Evolutionary conservation across 495 filamentous ascomycete genomes (phyloP), one percentile per base, ranked within the genome.

Genomic region (Hyaloscypha finlandica): DNA sequence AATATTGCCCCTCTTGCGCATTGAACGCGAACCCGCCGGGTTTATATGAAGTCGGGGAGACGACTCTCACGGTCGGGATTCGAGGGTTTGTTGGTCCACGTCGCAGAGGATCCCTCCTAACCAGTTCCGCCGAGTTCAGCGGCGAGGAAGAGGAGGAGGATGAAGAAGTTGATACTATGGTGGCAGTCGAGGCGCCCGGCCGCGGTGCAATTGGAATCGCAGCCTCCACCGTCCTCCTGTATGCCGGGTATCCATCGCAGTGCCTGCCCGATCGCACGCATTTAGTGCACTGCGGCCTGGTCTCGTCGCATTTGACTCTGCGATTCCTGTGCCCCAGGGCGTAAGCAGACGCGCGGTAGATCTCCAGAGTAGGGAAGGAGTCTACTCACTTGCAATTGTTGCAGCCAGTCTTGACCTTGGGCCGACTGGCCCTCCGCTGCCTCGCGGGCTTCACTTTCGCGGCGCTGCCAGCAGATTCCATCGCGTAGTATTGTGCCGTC

Each of bases 301-400:
- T 79, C 73, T 90, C 88, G 74, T 86, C 88, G 76, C 88, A 90
- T 76, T 90, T 89, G 32, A 90, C 87, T 68, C 82, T 81, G 52
- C 88, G 81, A 58, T 81, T 82, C 70, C 87, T 89, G 68, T 61
- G 42, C n/a, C 4, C 11, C 6, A 37, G 67, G 54, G 42, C 62
- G 59, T 62, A 66, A 72, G 73, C 62, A 37, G 9, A 29, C 31
- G 59, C 58, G 59, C 16, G 11, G 54, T n/a, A 20, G 29, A 32
- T 11, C 42, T 48, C 16, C 58, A 63, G 55, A 55, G 37, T 39
- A 19, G 25, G 42, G 20, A 54, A 20, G 14, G 42, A 61, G 59
- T 20, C 6, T 51, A 75, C 82, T 73, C 78, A 85, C 82, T 85
- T 86, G 84, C 84, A 86, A 75, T 82, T 84, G 64, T 75, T 79